Base-by-base conservation (phyloP, 163 green algal genomes). In the Scenedesmus sp. region DNA sequence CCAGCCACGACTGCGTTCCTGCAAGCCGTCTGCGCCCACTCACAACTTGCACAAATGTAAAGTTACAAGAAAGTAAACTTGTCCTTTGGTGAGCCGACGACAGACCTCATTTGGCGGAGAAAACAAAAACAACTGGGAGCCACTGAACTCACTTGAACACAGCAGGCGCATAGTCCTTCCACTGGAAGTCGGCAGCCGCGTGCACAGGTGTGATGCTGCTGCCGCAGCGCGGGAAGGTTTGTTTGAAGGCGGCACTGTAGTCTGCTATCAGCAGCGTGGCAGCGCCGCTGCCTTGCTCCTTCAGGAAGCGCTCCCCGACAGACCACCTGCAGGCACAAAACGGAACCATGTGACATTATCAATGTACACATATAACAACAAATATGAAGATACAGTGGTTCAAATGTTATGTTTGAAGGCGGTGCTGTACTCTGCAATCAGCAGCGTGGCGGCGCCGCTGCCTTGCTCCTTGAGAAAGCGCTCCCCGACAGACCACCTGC, bases 91-190 rank as follows among this genome's bases (percentile, higher is more conserved):
- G 34, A 46, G 34, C 34, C 34, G 34, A 46, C 34, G 34, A 46
- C 34, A 46, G 34, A 46, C 34, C 34, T 46, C 34, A 46, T 46
- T 46, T 46, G 34, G 34, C 34, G 34, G 34, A 46, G 34, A 46
- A 46, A 46, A 73, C 1, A 4, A 46, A 6, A 10, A 3, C 88
- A 91, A 91, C 3, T 12, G 15, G 12, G 52, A 34, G 9, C 10
- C 54, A 52, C 23, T n/a, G 67, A 16, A 20, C 59, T 57, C 89
- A 94, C 92, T 94, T 93, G 94, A 99, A 99, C 2, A 97, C 97
- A 55, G 92, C 88, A 1, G 97, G 97, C 70, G 95, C 96, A 93
- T 99, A 99, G 94, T 99, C 97, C 94, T 99, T 99, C 98, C 98
- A 99, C 87, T 97, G 96, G 93, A 99, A 99, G 91, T 97, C 96